Base-by-base conservation (phyloP, 441 rosid species). In the Jatropha podagrica region DNA sequence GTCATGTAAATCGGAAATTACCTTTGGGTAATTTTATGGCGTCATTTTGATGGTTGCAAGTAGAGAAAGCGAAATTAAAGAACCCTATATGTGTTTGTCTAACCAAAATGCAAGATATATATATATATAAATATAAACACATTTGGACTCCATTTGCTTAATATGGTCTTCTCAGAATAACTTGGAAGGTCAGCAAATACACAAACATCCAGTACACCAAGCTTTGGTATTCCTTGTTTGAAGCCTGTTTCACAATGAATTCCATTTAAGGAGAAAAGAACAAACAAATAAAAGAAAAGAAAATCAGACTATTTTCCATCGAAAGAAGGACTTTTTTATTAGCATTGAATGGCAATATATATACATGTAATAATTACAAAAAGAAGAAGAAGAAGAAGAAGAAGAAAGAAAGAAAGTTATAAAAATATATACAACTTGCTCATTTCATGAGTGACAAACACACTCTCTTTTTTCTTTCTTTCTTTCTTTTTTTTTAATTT, bases 151-250 rank as follows among this genome's bases (percentile, higher is more conserved):
- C 42, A 37, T 38, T 71, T 74, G 71, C 82, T 75, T 85, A 92
- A 69, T 72, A 84, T 63, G 74, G 85, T 86, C 93, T 86, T 90
- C 93, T 86, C 87, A 80, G 80, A 74, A 89, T 73, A 86, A 86
- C 87, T 78, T 85, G 92, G 83, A 82, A 80, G 76, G 85, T 84
- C 89, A 95, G 76, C 89, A 91, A 87, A 87, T 54, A 85, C 76
- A 89, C 82, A 79, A 86, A 84, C 87, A 84, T 85, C 90, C 85
- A 86, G 88, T 80, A 71, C 83, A 88, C 78, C 85, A 89, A 76
- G 89, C 89, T 76, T 84, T 85, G 89, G 76, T 86, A 74, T 84
- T 79, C 94, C 85, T 62, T 81, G 79, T 83, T 87, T 76, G 87
- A 77, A 9, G 77, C 97, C 99, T 96, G 97, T 82, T 86, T 65